These are phyloP conservation scores for Aspergillus tanneri DNA, from an alignment of 2,329 filamentous ascomycete species.

Conservation along the genomic window DNA sequence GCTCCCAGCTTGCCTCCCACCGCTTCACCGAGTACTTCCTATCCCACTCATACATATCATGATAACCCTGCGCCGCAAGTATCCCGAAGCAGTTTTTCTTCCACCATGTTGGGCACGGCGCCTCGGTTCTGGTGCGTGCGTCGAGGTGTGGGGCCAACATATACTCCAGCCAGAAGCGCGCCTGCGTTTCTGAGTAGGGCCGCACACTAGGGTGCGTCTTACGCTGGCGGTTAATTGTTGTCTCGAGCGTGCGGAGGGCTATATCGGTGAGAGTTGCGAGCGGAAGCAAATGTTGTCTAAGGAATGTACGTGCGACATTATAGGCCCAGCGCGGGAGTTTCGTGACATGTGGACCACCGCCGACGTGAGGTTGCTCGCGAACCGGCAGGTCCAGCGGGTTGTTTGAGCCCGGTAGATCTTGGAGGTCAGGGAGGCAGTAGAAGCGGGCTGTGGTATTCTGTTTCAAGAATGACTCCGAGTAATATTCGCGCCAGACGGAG, in stretches of 20 bases:
- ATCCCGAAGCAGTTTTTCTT: conserved; percentile 13
- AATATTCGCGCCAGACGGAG: conserved; percentile 14
- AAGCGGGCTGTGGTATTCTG: conserved; percentile 23
- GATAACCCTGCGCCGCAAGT: conserved; percentile 16
- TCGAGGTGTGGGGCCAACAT: conserved; percentile 4
- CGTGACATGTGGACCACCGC: conserved; percentile 12
- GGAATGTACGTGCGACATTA: conserved; percentile 13
- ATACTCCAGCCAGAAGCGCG: conserved; percentile 24
- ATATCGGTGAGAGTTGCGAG: conserved; percentile 14
- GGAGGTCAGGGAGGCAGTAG: conserved; percentile 23
- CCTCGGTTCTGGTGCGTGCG: conserved; percentile 5
- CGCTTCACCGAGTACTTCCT: conserved; percentile 15
- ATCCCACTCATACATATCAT: conserved; percentile 19
- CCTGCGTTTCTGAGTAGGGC: conserved; percentile 21
- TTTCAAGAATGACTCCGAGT: conserved; percentile 15
- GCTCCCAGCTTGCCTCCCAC: conserved; percentile 11
- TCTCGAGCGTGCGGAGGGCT: conserved; percentile 22
- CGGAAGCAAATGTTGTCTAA: conserved; percentile 15
- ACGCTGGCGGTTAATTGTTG: conserved; percentile 18
- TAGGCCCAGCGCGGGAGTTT: conserved; percentile 25
- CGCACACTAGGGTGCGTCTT: conserved; percentile 11
- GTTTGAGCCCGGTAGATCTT: conserved; percentile 22
- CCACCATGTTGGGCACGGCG: conserved; percentile 11
- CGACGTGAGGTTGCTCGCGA: conserved; percentile 6
- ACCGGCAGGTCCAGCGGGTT: conserved; percentile 14